phyloP scores from a whole-genome alignment of 129 eudicot species.

The Scalesia atractyloides region DNA sequence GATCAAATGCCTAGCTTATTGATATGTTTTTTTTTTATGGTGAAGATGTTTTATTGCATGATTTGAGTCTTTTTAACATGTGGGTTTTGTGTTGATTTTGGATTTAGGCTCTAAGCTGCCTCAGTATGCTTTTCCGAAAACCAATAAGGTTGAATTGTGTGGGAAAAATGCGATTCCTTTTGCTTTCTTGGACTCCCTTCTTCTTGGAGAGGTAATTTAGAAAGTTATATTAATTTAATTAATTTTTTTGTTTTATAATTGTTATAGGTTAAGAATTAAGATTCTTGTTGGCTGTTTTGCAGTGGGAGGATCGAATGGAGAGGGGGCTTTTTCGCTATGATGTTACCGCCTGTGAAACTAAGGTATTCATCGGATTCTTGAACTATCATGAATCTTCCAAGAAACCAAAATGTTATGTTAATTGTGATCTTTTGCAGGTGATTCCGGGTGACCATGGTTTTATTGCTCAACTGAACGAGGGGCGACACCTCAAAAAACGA shows the following conservation, averaged over 20 bases:
- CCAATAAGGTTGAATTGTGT: constrained; percentile 32
- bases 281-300: background rate
- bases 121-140: constrained; percentile 73
- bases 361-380: constrained; percentile 28
- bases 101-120: constrained; percentile 81
- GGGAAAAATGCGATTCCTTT: constrained; percentile 51
- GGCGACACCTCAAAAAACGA: constrained; percentile 72
- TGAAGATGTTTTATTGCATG: background rate
- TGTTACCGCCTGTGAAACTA: constrained; percentile 73
- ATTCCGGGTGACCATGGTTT: constrained; percentile 61
- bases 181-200: constrained; percentile 83
- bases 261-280: background rate
- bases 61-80: background rate
- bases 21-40: background rate
- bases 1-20: constrained; percentile 1
- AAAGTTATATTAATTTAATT: background rate
- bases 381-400: background rate
- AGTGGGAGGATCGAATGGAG: constrained; percentile 78
- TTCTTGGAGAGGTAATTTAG: constrained; percentile 78
- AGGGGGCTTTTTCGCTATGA: constrained; percentile 76
- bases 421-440: constrained; percentile 26
- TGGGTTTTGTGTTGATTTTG: constrained; percentile 9
- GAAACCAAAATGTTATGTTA: background rate
- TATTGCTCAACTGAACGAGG: constrained; percentile 69
- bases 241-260: background rate